A percentile compares a stretch with the other conserved stretches of the same genome.
Evolutionary conservation across 1,139 yeast genomes (phyloP).

Genomic region (Taphrina betulina): DNA sequence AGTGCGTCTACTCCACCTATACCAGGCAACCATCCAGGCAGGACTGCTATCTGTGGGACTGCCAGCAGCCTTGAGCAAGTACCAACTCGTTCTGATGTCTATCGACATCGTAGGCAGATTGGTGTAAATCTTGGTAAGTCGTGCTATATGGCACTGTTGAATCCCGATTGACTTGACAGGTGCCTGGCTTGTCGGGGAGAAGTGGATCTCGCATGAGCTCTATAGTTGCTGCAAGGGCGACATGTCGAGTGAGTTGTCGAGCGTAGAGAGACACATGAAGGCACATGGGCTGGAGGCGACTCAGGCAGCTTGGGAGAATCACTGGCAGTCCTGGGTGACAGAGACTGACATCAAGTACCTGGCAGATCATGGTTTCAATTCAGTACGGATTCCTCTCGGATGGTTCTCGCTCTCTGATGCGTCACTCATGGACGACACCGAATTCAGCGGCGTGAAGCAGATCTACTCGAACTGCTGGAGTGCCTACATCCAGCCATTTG

Average conservation of each 20-base stretch:
- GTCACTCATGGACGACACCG: slow-evolving; percentile 56
- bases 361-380: slow-evolving; percentile 61
- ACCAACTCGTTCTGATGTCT: slow-evolving; percentile 35
- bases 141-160: no score
- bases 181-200: slow-evolving; percentile 75
- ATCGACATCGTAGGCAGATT: slow-evolving; percentile 54
- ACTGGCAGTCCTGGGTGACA: slow-evolving; percentile 65
- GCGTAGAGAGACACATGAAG: slow-evolving; percentile 54
- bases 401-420: slow-evolving; percentile 78
- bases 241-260: slow-evolving; percentile 71
- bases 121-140: slow-evolving; percentile 77
- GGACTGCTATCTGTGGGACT: no score
- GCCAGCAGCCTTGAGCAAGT: neutral
- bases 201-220: slow-evolving; percentile 57
- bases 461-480: slow-evolving; percentile 80
- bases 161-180: no score
- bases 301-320: slow-evolving; percentile 57
- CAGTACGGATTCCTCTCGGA: slow-evolving; percentile 83
- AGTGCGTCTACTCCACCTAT: no score
- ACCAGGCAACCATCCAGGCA: no score
- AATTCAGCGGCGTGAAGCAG: slow-evolving; percentile 54
- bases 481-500: slow-evolving; percentile 52
- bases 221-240: slow-evolving; percentile 54
- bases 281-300: slow-evolving; percentile 58
- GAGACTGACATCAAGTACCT: slow-evolving; percentile 83